phyloP scores from a whole-genome alignment of 2,329 filamentous ascomycete genomes.

The Pseudogymnoascus sp. region DNA sequence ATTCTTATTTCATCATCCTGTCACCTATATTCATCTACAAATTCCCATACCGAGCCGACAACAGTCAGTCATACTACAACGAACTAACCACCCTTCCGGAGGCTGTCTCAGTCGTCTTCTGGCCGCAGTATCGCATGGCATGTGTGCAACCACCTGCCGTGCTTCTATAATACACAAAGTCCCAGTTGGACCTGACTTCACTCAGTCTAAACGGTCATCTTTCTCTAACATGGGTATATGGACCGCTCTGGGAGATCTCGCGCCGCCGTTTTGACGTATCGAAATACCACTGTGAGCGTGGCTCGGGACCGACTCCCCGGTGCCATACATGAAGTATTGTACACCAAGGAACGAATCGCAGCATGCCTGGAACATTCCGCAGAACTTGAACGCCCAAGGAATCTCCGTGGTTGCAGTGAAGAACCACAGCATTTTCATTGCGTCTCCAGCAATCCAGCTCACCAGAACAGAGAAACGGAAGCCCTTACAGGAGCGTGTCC shows the following conservation, averaged over 20 bases:
- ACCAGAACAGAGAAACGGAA: conserved; percentile 68
- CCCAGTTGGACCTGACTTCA: neutral
- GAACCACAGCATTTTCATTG: conserved; percentile 85
- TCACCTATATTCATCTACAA: neutral
- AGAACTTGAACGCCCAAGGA: conserved; percentile 72
- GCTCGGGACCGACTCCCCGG: conserved; percentile 29
- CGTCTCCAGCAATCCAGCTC: conserved; percentile 72
- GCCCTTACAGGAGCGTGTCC: conserved; percentile 62
- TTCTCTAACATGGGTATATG: conserved; percentile 22
- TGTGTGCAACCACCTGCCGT: neutral
- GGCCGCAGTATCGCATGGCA: neutral
- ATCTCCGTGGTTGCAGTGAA: conserved; percentile 63
- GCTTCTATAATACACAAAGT: conserved; percentile 3
- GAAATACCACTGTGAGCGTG: neutral
- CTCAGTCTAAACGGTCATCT: conserved; percentile 21
- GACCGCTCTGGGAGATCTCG: conserved; percentile 10
- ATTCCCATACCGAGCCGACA: neutral
- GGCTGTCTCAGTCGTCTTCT: neutral
- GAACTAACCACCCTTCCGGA: neutral
- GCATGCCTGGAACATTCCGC: conserved; percentile 69
- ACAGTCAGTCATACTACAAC: neutral
- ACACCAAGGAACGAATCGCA: conserved; percentile 68
- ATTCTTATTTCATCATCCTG: neutral
- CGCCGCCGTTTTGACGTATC: neutral
- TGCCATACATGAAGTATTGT: conserved; percentile 65